Evolutionary conservation across 306 rosid species (phyloP).

Genomic region (Macrotyloma uniflorum): DNA sequence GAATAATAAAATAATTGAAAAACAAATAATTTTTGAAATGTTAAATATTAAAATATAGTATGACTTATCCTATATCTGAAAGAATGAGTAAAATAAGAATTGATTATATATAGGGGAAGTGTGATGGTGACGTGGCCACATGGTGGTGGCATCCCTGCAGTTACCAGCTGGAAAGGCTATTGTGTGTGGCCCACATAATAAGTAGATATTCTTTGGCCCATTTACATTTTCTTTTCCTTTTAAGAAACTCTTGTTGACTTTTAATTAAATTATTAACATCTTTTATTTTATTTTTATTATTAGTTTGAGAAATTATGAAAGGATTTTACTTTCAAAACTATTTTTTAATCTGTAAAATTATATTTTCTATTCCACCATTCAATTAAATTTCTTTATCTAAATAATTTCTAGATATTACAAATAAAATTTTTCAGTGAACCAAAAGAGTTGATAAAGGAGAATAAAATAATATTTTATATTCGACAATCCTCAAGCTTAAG

Average conservation of each 20-base stretch:
- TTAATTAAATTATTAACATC: neutral
- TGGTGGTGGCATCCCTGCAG: slow-evolving; percentile 31
- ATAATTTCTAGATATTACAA: no score
- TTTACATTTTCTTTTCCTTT: neutral
- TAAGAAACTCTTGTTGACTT: neutral
- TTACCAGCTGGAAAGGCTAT: slow-evolving; percentile 48
- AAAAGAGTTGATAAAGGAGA: no score
- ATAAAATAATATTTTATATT: no score
- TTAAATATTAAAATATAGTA: neutral
- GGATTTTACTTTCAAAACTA: no score
- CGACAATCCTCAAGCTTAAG: no score
- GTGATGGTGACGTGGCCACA: slow-evolving; percentile 48
- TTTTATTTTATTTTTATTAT: no score
- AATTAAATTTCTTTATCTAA: no score
- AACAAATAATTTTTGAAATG: neutral
- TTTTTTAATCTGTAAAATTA: no score
- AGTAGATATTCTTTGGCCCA: slow-evolving; percentile 4
- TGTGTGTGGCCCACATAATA: neutral
- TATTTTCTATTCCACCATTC: no score
- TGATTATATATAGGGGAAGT: neutral
- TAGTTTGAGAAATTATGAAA: no score
- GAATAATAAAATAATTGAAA: no score
- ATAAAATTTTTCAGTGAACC: no score
- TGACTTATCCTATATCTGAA: neutral
- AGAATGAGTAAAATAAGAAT: neutral